Percentiles rank a stretch among this genome's conserved stretches.
Evolutionary conservation across 2,329 filamentous ascomycete species (phyloP).

Genomic region (Diplodia intermedia): DNA sequence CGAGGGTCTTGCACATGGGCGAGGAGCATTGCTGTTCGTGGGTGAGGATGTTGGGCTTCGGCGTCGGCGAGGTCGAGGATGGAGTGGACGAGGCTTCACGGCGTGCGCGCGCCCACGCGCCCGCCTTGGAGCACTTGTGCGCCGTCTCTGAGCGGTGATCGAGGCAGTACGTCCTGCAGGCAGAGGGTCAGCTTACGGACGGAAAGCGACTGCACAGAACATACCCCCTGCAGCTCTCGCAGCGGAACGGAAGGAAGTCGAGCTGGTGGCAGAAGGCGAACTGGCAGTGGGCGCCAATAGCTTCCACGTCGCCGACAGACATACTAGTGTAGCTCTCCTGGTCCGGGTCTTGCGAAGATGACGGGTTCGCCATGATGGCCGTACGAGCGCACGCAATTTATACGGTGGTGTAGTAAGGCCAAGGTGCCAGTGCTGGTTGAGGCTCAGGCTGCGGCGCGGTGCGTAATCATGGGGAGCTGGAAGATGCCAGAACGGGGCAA

Average conservation of each 20-base stretch:
- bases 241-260: conserved; percentile 94
- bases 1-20: conserved; percentile 70
- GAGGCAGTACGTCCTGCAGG: conserved; percentile 77
- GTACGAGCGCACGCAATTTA: conserved; percentile 6
- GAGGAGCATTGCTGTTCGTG: conserved; percentile 74
- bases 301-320: conserved; percentile 78
- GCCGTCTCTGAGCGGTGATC: conserved; percentile 88
- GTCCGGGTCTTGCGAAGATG: conserved; percentile 35
- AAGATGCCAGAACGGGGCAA: conserved; percentile 32
- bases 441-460: conserved; percentile 1
- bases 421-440: not conserved
- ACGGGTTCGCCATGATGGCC: not conserved
- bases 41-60: conserved; percentile 63
- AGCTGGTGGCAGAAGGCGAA: conserved; percentile 90
- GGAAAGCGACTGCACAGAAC: conserved; percentile 27
- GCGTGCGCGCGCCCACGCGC: conserved; percentile 64
- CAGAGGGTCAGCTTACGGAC: not conserved
- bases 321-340: conserved; percentile 71
- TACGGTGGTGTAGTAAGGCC: conserved; percentile 6
- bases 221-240: conserved; percentile 78
- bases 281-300: conserved; percentile 91
- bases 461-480: conserved; percentile 30
- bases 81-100: conserved; percentile 47
- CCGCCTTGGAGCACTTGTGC: conserved; percentile 71
- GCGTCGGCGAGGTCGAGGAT: conserved; percentile 39